Evolutionary conservation across 176 grass and related monocot genomes (phyloP), one percentile per base, ranked within the genome.

Genomic region (Leersia perrieri): DNA sequence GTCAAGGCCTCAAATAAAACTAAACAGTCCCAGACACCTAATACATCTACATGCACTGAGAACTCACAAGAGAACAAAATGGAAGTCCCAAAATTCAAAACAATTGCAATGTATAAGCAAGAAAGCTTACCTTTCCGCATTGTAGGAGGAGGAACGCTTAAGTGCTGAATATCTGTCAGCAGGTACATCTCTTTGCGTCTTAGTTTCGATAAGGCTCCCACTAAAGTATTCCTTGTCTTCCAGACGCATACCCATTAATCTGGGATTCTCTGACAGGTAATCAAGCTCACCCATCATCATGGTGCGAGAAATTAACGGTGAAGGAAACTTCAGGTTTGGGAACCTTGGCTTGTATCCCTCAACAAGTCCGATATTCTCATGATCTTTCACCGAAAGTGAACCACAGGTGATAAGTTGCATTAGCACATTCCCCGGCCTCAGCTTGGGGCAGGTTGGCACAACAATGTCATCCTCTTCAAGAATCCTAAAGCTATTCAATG

Each of bases 221-320:
- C 96, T 95, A 62, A 99, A 95, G 62, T 90, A 95, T 29, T 99
- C 96, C 75, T 95, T 99, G 29, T 99, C 93, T 84, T 99, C 96
- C 1, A 91, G 31, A 40, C 66, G 75, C 18, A 88, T 60, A 18
- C 90, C 85, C 61, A 87, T 83, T 12, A 91, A 68, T 66, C 88
- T 85, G 3, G 77, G 76, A 72, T 91, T 72, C 33, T 99, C 87
- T 20, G 92, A 89, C 30, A 87, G 84, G 81, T 86, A 89, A 66
- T 87, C 89, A 35, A 94, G 78, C 64, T 94, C 89, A 47, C 87
- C 73, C 82, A 89, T 86, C 89, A 94, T 87, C 87, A 87, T 87
- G 5, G 89, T 87, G 53, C 86, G 76, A 55, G 87, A 78, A 60
- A 94, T 87, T 22, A 95, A 66, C 1, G 90, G 88, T 0, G 92